Evolutionary conservation across 2,329 filamentous ascomycete species (phyloP).

Genomic region (Fusarium odoratissimum): DNA sequence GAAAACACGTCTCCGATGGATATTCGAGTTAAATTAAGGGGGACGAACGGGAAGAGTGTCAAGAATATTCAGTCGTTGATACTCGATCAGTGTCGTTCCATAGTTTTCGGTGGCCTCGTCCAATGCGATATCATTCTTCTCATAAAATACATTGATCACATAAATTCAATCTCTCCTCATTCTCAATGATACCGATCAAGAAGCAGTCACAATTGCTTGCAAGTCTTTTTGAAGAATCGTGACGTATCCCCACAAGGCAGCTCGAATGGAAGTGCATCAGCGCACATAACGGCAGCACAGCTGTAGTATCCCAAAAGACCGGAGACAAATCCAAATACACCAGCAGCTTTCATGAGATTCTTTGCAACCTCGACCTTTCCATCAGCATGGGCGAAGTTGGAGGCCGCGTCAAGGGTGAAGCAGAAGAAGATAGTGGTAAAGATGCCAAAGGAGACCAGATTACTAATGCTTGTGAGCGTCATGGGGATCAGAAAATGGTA

Average conservation of each 20-base stretch:
- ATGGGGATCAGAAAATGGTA: fast-evolving
- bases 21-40: not conserved
- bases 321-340: conserved; percentile 44
- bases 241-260: conserved; percentile 43
- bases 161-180: not conserved
- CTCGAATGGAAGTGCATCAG: conserved; percentile 41
- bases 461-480: conserved; percentile 4
- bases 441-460: conserved; percentile 45
- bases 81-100: too few species aligned
- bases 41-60: not conserved
- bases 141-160: not conserved
- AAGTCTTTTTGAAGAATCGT: conserved; percentile 27
- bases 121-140: too few species aligned
- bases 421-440: conserved; percentile 43
- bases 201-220: not conserved
- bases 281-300: conserved; percentile 40
- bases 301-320: conserved; percentile 44
- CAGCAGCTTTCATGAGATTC: conserved; percentile 35
- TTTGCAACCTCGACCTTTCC: conserved; percentile 27
- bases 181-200: too few species aligned
- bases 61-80: not conserved
- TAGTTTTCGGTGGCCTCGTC: too few species aligned
- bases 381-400: conserved; percentile 43
- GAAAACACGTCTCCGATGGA: not conserved
- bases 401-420: conserved; percentile 39